These are phyloP conservation scores for Leishmania turanica DNA, from an alignment of 208 protist genomes.

Conservation along the genomic window DNA sequence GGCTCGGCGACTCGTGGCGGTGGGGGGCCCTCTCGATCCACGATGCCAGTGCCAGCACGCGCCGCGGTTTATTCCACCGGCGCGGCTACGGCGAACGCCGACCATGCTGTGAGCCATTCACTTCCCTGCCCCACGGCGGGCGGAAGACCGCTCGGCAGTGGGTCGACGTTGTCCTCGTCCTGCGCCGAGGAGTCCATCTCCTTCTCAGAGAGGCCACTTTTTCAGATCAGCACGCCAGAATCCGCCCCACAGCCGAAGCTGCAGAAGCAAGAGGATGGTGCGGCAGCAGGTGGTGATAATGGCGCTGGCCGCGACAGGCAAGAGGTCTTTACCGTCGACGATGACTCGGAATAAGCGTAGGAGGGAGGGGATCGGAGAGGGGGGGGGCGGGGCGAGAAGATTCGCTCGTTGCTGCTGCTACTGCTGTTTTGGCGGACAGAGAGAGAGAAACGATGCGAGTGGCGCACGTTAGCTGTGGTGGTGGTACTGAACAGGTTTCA, in stretches of 20 bases:
- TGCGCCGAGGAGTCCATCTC: slow-evolving; percentile 22
- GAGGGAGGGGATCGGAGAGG: background rate
- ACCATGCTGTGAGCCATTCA: background rate
- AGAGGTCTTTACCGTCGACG: slow-evolving; percentile 11
- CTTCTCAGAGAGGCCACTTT: slow-evolving; percentile 30
- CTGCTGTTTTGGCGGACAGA: too few species aligned
- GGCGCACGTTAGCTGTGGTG: background rate
- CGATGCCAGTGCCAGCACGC: background rate
- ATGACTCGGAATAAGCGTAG: slow-evolving; percentile 3
- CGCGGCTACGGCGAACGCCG: background rate
- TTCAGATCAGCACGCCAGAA: background rate
- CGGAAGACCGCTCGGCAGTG: background rate
- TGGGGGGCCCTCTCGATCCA: background rate
- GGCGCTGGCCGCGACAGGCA: slow-evolving; percentile 5
- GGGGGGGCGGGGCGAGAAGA: background rate
- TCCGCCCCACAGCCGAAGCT: background rate
- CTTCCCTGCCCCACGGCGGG: background rate
- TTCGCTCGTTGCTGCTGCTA: background rate
- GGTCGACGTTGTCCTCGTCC: slow-evolving; percentile 3
- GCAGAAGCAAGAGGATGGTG: background rate
- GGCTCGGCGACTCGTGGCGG: background rate
- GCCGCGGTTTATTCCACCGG: background rate
- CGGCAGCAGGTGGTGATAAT: slow-evolving; percentile 2
- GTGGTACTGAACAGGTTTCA: background rate
- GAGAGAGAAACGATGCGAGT: too few species aligned